Percentiles rank a stretch among this genome's conserved stretches.
Conservation (phyloP, 164 flowering plant species). For the Vitis labrusca region DNA sequence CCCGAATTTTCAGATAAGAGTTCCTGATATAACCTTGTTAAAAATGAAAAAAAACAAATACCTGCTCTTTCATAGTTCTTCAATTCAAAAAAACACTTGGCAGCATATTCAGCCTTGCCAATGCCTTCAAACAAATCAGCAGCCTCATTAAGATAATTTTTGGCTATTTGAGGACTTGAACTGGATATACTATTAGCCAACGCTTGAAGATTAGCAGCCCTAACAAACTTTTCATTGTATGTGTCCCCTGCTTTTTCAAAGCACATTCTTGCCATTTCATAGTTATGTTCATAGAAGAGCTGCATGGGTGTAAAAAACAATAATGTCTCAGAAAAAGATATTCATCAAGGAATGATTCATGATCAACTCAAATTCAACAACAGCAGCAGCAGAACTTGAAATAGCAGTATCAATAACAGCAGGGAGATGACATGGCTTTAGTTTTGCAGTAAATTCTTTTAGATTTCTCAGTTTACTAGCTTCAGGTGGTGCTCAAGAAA, state of each 20-base stretch:
- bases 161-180: neutral
- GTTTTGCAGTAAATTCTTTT: too few species aligned
- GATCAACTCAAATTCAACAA: too few species aligned
- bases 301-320: neutral
- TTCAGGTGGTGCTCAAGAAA: neutral
- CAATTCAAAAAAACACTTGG: neutral
- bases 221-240: neutral
- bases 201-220: neutral
- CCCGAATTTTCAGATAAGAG: too few species aligned
- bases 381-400: too few species aligned
- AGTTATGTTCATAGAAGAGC: conserved; percentile 1
- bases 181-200: neutral
- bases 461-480: too few species aligned
- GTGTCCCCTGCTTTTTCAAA: conserved; percentile 9
- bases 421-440: too few species aligned
- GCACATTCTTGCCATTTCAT: conserved; percentile 11
- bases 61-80: neutral
- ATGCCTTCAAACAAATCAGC: conserved; percentile 1
- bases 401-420: too few species aligned
- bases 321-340: neutral
- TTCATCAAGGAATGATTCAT: neutral
- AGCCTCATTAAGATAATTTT: neutral
- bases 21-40: too few species aligned
- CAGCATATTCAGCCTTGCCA: neutral
- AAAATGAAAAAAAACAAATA: neutral